Evolutionary conservation across 345 rosid genomes (phyloP).

Genomic region (Eucalyptus sp.): DNA sequence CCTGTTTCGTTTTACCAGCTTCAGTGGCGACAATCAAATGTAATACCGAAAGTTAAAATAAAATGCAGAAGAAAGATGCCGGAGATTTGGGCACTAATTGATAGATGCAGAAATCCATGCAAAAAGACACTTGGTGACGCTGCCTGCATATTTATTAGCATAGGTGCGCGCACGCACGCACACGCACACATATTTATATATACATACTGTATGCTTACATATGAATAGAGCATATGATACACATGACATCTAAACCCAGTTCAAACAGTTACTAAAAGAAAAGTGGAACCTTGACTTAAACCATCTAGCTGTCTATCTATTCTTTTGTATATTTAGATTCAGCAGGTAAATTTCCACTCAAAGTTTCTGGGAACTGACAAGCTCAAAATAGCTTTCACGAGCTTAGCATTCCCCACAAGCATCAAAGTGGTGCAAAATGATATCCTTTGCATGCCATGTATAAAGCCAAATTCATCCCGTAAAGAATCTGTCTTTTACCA

Average conservation of each 20-base stretch:
- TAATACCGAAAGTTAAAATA: background rate
- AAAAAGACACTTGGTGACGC: background rate
- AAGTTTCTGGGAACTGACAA: too few species aligned
- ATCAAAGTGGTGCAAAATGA: too few species aligned
- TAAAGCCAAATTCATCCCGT: too few species aligned
- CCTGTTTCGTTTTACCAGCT: too few species aligned
- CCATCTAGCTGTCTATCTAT: background rate
- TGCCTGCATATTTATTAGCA: background rate
- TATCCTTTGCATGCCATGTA: too few species aligned
- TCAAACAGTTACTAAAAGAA: background rate
- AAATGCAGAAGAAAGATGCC: background rate
- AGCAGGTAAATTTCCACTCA: too few species aligned
- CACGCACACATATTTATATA: too few species aligned
- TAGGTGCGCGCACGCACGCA: background rate
- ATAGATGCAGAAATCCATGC: background rate
- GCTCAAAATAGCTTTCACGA: too few species aligned
- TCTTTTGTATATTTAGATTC: too few species aligned
- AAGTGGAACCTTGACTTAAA: background rate
- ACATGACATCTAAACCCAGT: background rate
- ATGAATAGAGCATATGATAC: background rate
- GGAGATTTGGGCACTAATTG: accelerated
- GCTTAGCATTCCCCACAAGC: too few species aligned
- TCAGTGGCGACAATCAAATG: accelerated
- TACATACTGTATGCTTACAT: background rate
- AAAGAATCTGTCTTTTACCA: background rate